Base-by-base conservation (phyloP, 75 land plant genomes). In the Pinus albicaulis region DNA sequence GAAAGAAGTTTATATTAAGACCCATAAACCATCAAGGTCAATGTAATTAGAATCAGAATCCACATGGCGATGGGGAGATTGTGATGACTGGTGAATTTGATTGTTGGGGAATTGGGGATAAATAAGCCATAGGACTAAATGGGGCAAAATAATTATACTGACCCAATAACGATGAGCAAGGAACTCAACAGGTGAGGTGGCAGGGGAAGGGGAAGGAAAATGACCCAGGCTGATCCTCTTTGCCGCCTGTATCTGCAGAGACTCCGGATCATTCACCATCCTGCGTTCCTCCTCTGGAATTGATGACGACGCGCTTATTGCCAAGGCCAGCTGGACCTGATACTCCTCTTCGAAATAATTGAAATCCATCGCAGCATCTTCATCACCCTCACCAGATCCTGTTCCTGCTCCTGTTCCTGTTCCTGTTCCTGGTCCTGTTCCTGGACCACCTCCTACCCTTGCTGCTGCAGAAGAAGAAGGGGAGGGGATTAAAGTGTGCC, bases 261-360 rank as follows among this genome's bases (percentile, higher is more conserved):
- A 57, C 63, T 93, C 96, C 10, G 86, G 78, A 77, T 68, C 71
- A 44, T 68, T 68, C 3, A n/a, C 10, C 23, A 20, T 68, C 23
- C 48, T 68, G 53, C 53, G 10, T n/a, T 84, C 91, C 26, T 78
- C 72, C 7, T 44, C 71, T 10, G 78, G 59, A 59, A 75, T 81
- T 3, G 83, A 82, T 74, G 87, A 89, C 55, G 96, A 91, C 24
- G 84, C 90, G 73, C 92, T 89, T 1, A 93, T 85, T 56, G 94
- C 96, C 82, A 93, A 59, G 44, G 96, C 96, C 63, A 93, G 80
- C 83, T 91, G 94, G 57, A 93, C 86, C 81, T 93, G 96, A 81
- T 89, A 93, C 84, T 93, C 96, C 82, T 93, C 96, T 79, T 90
- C 95, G 52, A 87, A 82, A 56, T 76, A 79, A 69, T 77, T 82